Evolutionary conservation across 306 rosid species (phyloP).

Genomic region (Morella rubra): DNA sequence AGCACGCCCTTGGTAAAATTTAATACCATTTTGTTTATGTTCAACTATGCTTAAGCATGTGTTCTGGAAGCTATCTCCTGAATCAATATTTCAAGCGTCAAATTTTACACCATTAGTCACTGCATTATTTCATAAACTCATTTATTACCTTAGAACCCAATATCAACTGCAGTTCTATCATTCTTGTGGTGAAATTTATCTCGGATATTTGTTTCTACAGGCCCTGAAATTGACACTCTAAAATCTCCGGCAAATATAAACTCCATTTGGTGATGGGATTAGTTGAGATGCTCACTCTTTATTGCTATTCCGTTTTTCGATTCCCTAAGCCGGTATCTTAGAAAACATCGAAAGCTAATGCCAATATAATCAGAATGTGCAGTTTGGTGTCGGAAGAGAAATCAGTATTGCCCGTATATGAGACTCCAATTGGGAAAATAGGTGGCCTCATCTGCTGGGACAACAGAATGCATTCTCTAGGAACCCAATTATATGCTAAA

Average conservation of each 20-base stretch:
- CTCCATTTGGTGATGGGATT: conserved; percentile 26
- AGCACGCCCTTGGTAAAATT: not conserved
- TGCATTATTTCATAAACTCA: not conserved
- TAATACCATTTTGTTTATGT: not conserved
- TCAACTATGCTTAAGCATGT: not conserved
- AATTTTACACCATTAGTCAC: not conserved
- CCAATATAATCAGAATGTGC: conserved; percentile 21
- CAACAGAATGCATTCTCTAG: conserved; percentile 79
- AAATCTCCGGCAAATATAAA: conserved; percentile 5
- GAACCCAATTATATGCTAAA: conserved; percentile 90
- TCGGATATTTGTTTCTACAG: not conserved
- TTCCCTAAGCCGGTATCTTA: conserved; percentile 22
- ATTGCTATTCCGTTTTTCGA: not conserved
- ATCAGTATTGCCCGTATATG: conserved; percentile 83
- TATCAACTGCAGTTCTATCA: not conserved
- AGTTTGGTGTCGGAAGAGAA: conserved; percentile 97
- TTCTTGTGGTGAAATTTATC: not conserved
- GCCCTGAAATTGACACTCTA: conserved; percentile 41
- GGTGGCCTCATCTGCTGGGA: conserved; percentile 56
- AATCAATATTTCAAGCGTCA: not conserved
- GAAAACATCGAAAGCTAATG: conserved; percentile 5
- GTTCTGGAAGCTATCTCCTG: not conserved
- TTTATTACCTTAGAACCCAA: not conserved
- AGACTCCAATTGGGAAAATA: conserved; percentile 77
- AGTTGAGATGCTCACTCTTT: not conserved